A percentile compares a stretch with the other conserved stretches of the same genome.
phyloP scores from a whole-genome alignment of 2,329 filamentous ascomycete species.

The Fusarium sp. region DNA sequence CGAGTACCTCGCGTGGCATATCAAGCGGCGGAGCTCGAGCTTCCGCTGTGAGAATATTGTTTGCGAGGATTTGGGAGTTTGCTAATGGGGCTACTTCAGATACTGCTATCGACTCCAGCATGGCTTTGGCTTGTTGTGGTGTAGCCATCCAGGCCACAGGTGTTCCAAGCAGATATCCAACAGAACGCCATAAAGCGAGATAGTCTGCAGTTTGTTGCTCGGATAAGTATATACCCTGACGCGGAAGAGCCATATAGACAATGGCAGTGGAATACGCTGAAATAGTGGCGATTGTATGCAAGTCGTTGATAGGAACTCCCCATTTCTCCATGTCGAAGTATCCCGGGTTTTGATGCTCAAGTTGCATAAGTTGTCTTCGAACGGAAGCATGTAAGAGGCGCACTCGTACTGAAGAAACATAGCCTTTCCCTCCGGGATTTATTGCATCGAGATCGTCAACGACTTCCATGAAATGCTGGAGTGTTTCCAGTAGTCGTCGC shows the following conservation, averaged over 20 bases:
- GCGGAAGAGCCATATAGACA: constrained; percentile 73
- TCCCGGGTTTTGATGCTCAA: constrained; percentile 60
- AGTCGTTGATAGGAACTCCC: constrained; percentile 75
- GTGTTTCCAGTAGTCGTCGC: constrained; percentile 71
- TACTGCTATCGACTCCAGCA: constrained; percentile 73
- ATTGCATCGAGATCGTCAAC: constrained; percentile 71
- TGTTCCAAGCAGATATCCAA: constrained; percentile 75
- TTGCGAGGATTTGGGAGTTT: constrained; percentile 70
- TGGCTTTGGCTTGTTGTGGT: constrained; percentile 61
- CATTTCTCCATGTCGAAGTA: constrained; percentile 67
- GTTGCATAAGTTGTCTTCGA: constrained; percentile 66
- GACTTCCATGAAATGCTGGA: constrained; percentile 78
- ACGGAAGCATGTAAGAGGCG: constrained; percentile 72
- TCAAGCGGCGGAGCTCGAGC: constrained; percentile 71
- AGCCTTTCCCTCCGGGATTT: constrained; percentile 69
- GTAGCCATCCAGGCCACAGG: constrained; percentile 69
- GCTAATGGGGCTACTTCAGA: constrained; percentile 72
- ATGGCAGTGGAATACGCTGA: constrained; percentile 72
- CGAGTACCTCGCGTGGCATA: constrained; percentile 71
- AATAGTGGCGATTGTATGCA: constrained; percentile 78
- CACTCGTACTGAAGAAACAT: constrained; percentile 68
- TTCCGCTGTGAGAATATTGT: constrained; percentile 78
- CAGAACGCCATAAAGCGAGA: constrained; percentile 77
- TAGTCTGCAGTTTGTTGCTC: constrained; percentile 72
- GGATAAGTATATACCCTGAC: constrained; percentile 74